Evolutionary conservation across 75 land plant genomes (phyloP).

Genomic region (Pinus albicaulis): DNA sequence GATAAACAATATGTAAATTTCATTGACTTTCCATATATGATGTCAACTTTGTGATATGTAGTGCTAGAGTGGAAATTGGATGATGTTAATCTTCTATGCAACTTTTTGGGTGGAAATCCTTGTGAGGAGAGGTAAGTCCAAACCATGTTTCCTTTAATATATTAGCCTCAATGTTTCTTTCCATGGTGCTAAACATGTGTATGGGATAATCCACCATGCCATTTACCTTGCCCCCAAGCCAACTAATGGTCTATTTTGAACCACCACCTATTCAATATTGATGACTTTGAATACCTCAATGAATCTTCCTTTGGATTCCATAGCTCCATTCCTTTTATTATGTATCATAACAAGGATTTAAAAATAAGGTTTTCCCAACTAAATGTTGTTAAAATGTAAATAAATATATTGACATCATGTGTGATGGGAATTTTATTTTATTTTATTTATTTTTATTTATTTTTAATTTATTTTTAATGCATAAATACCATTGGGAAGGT

Average conservation of each 20-base stretch:
- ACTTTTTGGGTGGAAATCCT: too few species aligned
- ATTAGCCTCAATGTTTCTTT: constrained; percentile 91
- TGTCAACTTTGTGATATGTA: too few species aligned
- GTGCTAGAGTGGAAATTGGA: too few species aligned
- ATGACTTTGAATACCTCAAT: constrained; percentile 85
- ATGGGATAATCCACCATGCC: constrained; percentile 95
- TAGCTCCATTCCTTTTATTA: constrained; percentile 89
- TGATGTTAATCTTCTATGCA: too few species aligned
- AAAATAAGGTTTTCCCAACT: constrained; percentile 87
- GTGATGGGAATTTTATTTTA: constrained; percentile 42
- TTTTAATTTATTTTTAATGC: too few species aligned
- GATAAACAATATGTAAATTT: too few species aligned
- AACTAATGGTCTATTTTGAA: constrained; percentile 79
- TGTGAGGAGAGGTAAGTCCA: constrained; percentile 3
- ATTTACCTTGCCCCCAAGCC: constrained; percentile 66
- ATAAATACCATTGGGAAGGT: constrained; percentile 91
- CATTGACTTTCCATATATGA: too few species aligned
- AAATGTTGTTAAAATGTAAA: constrained; percentile 97
- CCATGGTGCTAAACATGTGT: constrained; percentile 80
- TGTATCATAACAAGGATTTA: constrained; percentile 55
- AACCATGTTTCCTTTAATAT: constrained; percentile 88
- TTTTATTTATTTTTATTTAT: too few species aligned
- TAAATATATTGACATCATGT: constrained; percentile 82
- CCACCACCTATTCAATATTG: constrained; percentile 92
- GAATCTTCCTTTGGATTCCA: constrained; percentile 95